Conservation (phyloP, 306 rosid species). For the Crotalaria pallida region DNA sequence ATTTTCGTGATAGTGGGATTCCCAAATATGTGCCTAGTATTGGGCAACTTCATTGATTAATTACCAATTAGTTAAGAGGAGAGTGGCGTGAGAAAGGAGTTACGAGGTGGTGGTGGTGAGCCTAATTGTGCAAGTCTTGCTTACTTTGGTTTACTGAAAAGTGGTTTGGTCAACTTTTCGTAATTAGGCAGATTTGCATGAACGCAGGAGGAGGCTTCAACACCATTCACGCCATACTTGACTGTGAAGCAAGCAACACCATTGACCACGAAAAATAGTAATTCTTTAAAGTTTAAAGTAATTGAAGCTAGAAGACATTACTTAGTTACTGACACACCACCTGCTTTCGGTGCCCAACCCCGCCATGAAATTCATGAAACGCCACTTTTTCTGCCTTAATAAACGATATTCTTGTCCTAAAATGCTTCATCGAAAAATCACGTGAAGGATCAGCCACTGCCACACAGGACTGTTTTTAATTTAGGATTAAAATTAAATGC, state of each 20-base stretch:
- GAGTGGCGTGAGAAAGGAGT: constrained; percentile 10
- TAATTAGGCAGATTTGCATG: constrained; percentile 44
- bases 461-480: neutral
- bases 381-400: constrained; percentile 16
- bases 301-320: neutral
- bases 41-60: neutral
- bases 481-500: neutral
- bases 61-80: neutral
- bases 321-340: neutral
- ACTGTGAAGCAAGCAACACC: constrained; percentile 39
- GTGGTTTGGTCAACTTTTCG: constrained; percentile 54
- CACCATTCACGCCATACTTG: constrained; percentile 46
- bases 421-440: neutral
- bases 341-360: neutral
- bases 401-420: neutral
- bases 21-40: constrained; percentile 21
- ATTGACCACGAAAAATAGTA: constrained; percentile 35
- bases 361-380: constrained; percentile 5
- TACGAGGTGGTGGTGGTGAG: constrained; percentile 35
- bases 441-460: neutral
- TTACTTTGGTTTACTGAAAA: constrained; percentile 22
- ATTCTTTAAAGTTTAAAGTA: neutral
- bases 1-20: constrained; percentile 41
- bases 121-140: constrained; percentile 30
- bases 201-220: neutral